Base-by-base conservation (phyloP, 1,139 yeast genomes). In the Nematodospora anomalae region DNA sequence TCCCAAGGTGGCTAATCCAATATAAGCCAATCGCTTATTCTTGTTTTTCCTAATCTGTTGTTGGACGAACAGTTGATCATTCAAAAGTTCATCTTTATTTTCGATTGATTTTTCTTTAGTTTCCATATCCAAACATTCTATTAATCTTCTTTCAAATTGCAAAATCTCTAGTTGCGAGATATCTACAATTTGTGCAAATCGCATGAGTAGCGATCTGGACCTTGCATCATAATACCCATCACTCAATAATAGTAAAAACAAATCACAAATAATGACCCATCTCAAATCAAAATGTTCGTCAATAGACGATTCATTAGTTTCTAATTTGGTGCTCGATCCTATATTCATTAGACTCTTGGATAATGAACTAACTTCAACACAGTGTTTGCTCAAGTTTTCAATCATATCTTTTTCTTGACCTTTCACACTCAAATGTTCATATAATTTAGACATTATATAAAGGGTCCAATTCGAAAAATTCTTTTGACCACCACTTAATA, bases 1-100 rank as follows among this genome's bases (percentile, higher is more conserved):
- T 11, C 98, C 97, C n/a, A 90, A 72, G 3, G 97, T 92, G 0
- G 98, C 99, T 39, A 94, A 65, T 0, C 98, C 98, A 46, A 94
- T 88, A 54, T 87, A 88, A 40, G 90, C 84, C 57, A 87, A 67
- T 51, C 92, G 82, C 52, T 74, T 82, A 44, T 75, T 77, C 46
- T 74, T 74, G 32, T 83, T 79, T 49, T 69, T 73, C 52, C 78
- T 84, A 26, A 87, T 74, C 46, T 95, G 78, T 32, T 73, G 74
- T 35, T 84, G 83, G 54, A 86, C 74, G 43, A 87, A 75, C 44
- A 80, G 81, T 15, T 71, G 67, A 53, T 90, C 96, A 44, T 81
- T 78, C 78, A 95, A 77, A 6, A 77, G 74, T 51, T 89, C 95
- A 43, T 77, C 82, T 34, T 78, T 83, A 41, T 69, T 71, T 39